These are phyloP conservation scores for Begonia fuchsioides DNA, from an alignment of 306 rosid species.

Conservation along the genomic window DNA sequence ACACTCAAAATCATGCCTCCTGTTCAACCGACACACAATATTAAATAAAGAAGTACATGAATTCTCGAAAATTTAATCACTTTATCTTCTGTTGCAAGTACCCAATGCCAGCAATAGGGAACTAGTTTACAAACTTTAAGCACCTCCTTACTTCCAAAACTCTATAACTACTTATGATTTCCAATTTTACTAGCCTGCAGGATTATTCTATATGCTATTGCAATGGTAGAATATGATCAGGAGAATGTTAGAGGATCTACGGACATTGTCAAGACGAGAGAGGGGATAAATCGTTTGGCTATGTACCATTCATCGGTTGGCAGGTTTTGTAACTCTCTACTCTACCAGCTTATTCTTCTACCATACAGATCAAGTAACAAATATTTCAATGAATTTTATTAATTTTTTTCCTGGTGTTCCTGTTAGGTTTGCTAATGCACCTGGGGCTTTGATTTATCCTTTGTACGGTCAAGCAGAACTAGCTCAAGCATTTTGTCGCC, in stretches of 20 bases:
- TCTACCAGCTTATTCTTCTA: neutral
- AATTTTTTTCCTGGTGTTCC: slow-evolving; percentile 2
- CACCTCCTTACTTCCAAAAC: too few species aligned
- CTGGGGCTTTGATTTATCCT: slow-evolving; percentile 76
- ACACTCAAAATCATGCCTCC: too few species aligned
- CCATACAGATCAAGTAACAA: too few species aligned
- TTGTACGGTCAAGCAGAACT: slow-evolving; percentile 81
- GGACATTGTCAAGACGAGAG: slow-evolving; percentile 50
- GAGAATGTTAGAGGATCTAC: slow-evolving; percentile 31
- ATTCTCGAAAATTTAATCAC: too few species aligned
- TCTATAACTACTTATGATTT: neutral
- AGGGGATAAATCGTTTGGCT: slow-evolving; percentile 59
- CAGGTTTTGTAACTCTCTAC: slow-evolving; percentile 22
- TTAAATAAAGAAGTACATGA: too few species aligned
- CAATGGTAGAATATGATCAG: slow-evolving; percentile 71
- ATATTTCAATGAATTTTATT: neutral
- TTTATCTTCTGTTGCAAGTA: too few species aligned
- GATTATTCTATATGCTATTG: slow-evolving; percentile 78
- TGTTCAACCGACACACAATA: too few species aligned
- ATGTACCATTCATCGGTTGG: slow-evolving; percentile 72
- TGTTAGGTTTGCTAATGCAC: slow-evolving; percentile 62
- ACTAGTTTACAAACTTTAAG: too few species aligned
- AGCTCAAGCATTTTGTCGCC: slow-evolving; percentile 80
- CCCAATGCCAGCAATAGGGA: too few species aligned
- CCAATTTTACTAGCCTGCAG: slow-evolving; percentile 21